These are phyloP conservation scores for Kazachstania taianensis DNA, from an alignment of 805 yeast genomes.

Conservation along the genomic window DNA sequence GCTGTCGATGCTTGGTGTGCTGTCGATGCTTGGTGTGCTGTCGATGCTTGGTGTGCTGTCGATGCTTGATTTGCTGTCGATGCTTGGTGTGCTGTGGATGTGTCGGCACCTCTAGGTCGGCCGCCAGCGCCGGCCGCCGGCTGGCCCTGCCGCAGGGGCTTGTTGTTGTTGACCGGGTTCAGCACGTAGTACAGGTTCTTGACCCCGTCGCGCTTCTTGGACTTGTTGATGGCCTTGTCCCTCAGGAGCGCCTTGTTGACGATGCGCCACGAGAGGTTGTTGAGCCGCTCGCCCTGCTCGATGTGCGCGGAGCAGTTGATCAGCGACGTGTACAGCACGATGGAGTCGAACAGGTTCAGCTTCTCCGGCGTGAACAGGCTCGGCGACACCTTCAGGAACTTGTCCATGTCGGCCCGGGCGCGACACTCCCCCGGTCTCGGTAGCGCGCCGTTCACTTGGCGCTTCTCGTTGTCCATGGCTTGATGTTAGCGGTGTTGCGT, in stretches of 20 bases:
- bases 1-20: neutral
- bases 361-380: conserved; percentile 26
- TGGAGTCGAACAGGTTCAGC: conserved; percentile 22
- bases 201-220: conserved; percentile 30
- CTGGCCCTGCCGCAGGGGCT: neutral
- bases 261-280: conserved; percentile 28
- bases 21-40: neutral
- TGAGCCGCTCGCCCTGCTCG: conserved; percentile 28
- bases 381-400: conserved; percentile 25
- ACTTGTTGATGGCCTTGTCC: conserved; percentile 19
- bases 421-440: neutral
- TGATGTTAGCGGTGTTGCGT: no score
- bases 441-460: neutral
- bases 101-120: neutral
- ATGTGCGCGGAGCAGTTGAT: conserved; percentile 16
- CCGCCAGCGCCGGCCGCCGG: neutral
- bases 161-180: conserved; percentile 10
- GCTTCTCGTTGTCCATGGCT: no score
- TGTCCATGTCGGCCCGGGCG: conserved; percentile 2
- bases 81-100: neutral
- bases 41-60: neutral
- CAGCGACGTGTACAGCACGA: conserved; percentile 24
- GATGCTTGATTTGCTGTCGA: neutral
- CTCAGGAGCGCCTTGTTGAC: conserved; percentile 24
- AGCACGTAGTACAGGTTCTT: conserved; percentile 24